phyloP scores from a whole-genome alignment of 2,329 filamentous ascomycete genomes.

The Colletotrichum euphorbiae region DNA sequence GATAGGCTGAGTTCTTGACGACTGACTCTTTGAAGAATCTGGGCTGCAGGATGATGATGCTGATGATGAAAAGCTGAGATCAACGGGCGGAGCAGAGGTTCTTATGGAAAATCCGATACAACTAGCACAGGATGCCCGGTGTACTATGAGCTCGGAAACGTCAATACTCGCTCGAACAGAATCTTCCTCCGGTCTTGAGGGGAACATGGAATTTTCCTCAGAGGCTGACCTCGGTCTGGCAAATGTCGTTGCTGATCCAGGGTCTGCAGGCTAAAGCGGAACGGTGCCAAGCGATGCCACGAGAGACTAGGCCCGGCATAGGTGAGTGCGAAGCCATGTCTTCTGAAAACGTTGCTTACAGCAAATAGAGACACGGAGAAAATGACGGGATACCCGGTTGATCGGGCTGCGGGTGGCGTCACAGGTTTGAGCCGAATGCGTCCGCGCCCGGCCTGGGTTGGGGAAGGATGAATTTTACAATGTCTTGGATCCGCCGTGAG shows the following conservation, averaged over 20 bases:
- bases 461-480: neutral
- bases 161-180: neutral
- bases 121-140: no score
- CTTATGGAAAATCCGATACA: slow-evolving; percentile 17
- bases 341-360: slow-evolving; percentile 7
- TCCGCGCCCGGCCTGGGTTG: neutral
- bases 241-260: neutral
- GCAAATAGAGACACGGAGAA: neutral
- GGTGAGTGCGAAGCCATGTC: neutral
- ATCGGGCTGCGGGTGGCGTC: slow-evolving; percentile 3
- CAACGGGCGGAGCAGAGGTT: slow-evolving; percentile 1
- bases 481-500: slow-evolving; percentile 16
- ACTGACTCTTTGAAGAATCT: neutral
- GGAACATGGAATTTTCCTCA: neutral
- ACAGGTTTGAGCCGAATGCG: slow-evolving; percentile 8
- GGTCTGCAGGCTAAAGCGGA: slow-evolving; percentile 7
- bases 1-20: neutral
- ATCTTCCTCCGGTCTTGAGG: neutral
- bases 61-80: neutral
- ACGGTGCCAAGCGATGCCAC: slow-evolving; percentile 13
- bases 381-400: neutral
- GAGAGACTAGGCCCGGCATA: neutral
- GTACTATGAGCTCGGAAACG: no score
- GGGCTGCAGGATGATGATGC: slow-evolving; percentile 7
- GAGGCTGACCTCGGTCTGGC: neutral